Evolutionary conservation across 2,329 filamentous ascomycete species (phyloP).

Genomic region (Sclerotinia subarctica): DNA sequence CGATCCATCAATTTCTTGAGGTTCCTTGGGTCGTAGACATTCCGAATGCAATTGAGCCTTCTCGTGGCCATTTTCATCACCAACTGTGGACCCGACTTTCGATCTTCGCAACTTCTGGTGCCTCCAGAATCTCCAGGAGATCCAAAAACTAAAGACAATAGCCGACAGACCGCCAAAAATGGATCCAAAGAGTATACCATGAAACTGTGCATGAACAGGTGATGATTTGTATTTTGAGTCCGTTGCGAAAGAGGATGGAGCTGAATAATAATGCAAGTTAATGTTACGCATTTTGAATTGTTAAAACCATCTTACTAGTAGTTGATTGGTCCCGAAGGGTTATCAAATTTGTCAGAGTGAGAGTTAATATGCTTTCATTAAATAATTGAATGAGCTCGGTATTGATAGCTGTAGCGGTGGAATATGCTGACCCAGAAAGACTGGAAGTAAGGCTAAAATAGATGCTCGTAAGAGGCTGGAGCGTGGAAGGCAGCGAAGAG

Average conservation of each 20-base stretch:
- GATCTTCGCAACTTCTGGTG: neutral
- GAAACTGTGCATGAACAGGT: neutral
- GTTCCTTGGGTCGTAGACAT: neutral
- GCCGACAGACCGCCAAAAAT: neutral
- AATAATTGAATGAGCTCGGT: neutral
- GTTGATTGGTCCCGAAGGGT: neutral
- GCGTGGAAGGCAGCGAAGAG: neutral
- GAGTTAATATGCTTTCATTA: neutral
- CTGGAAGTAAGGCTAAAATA: no score
- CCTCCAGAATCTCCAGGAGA: neutral
- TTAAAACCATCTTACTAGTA: neutral
- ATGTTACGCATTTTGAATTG: neutral
- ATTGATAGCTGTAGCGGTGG: neutral
- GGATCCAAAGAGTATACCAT: neutral
- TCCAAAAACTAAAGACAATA: neutral
- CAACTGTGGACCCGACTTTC: neutral
- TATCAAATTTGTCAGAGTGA: neutral
- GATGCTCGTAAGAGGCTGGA: neutral
- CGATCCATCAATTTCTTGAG: neutral
- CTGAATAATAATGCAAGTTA: neutral
- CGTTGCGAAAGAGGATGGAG: neutral
- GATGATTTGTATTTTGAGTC: neutral
- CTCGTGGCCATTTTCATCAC: neutral
- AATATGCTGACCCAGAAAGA: neutral
- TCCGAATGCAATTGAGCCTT: neutral